Percentiles rank a stretch among this genome's conserved stretches.
Evolutionary conservation across 352 stramenopile genomes (phyloP).

Genomic region (Globisporangium sylvaticum): DNA sequence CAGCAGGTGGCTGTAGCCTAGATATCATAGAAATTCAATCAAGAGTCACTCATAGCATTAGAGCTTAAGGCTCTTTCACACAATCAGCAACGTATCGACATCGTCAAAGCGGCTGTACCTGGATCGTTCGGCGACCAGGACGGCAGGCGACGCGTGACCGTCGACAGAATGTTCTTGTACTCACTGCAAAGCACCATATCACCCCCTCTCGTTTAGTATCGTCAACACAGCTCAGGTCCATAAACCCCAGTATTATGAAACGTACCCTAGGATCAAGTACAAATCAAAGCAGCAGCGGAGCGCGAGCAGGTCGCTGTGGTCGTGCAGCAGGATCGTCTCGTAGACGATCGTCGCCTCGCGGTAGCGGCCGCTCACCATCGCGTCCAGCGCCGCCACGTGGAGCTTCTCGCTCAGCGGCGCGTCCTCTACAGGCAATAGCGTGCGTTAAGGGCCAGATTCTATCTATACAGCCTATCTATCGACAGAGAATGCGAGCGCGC

Average conservation of each 20-base stretch:
- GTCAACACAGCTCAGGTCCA: background rate
- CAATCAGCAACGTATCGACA: background rate
- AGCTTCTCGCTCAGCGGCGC: slow-evolving; percentile 50
- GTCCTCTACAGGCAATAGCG: slow-evolving; percentile 12
- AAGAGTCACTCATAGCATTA: background rate
- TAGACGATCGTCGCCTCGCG: slow-evolving; percentile 69
- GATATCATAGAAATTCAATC: too few species aligned
- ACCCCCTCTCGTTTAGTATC: background rate
- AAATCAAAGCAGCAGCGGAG: slow-evolving; percentile 78
- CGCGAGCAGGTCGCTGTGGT: slow-evolving; percentile 65
- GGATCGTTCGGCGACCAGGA: slow-evolving; percentile 73
- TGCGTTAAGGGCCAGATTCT: background rate
- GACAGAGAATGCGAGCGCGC: background rate
- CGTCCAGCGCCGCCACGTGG: slow-evolving; percentile 69
- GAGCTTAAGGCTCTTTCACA: background rate
- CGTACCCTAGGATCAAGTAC: slow-evolving; percentile 74
- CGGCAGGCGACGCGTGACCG: slow-evolving; percentile 64
- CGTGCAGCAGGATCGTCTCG: slow-evolving; percentile 73
- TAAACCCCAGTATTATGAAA: background rate
- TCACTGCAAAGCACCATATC: slow-evolving; percentile 34
- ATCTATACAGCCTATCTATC: background rate
- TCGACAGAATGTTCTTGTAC: slow-evolving; percentile 71
- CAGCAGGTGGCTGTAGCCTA: slow-evolving; percentile 73
- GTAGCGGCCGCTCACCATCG: slow-evolving; percentile 59
- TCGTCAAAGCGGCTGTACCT: slow-evolving; percentile 14